Conservation (phyloP, 2,329 filamentous ascomycete species). For the Nannizziopsis barbatae region DNA sequence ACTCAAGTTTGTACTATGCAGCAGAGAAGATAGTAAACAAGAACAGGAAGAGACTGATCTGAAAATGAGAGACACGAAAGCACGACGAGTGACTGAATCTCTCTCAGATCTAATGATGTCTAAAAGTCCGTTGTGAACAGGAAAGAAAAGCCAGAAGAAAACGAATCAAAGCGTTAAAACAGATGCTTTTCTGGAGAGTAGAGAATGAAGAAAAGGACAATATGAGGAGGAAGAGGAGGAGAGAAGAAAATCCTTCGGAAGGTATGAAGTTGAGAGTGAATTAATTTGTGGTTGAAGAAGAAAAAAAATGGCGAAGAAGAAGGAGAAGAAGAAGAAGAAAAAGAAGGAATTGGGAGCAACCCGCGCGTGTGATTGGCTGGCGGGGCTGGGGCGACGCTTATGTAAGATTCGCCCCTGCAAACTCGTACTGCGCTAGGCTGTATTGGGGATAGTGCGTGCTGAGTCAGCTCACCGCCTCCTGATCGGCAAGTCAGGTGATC, state of each 20-base stretch:
- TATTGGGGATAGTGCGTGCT: too few relatives aligned
- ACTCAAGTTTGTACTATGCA: constrained; percentile 13
- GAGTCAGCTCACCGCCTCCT: too few relatives aligned
- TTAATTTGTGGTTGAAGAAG: neutral
- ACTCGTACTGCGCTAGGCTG: too few relatives aligned
- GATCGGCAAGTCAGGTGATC: too few relatives aligned
- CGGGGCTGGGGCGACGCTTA: too few relatives aligned
- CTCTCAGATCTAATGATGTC: constrained; percentile 1
- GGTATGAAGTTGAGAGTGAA: neutral
- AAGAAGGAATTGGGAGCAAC: neutral
- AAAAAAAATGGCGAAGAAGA: neutral
- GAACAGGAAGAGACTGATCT: neutral
- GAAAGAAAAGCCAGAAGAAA: neutral
- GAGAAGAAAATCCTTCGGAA: neutral
- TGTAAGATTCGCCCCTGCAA: too few relatives aligned
- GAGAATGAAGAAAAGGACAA: neutral
- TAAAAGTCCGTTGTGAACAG: neutral
- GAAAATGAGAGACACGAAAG: constrained; percentile 9
- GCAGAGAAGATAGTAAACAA: constrained; percentile 18
- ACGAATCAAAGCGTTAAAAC: neutral
- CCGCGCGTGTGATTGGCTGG: neutral
- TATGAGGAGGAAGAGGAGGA: neutral
- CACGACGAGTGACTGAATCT: constrained; percentile 7
- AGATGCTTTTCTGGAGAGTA: neutral
- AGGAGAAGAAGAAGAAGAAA: neutral